phyloP scores from a whole-genome alignment of 352 stramenopile species.

The Globisporangium viniferum region DNA sequence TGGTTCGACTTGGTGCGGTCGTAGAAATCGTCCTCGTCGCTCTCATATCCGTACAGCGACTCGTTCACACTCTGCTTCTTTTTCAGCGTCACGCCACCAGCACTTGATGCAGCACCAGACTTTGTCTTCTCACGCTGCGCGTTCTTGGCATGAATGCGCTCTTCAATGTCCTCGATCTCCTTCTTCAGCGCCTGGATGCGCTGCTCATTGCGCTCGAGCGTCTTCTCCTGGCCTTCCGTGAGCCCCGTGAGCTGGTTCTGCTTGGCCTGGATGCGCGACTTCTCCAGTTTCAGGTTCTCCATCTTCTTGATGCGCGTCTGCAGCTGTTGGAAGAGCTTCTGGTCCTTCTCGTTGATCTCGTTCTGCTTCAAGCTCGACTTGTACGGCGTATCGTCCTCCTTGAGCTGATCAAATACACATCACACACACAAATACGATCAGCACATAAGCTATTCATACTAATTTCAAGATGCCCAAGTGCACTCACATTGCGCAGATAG shows the following conservation, averaged over 20 bases:
- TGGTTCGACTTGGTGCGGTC: slow-evolving; percentile 67
- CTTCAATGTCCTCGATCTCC: slow-evolving; percentile 66
- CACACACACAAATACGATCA: not conserved
- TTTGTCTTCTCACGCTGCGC: slow-evolving; percentile 39
- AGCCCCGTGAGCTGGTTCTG: slow-evolving; percentile 59
- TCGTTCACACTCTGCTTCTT: slow-evolving; percentile 29
- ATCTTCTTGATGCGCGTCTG: slow-evolving; percentile 82
- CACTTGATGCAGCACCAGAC: not conserved
- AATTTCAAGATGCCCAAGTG: not conserved
- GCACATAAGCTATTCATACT: no score
- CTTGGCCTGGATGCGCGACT: slow-evolving; percentile 66
- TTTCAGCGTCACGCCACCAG: not conserved
- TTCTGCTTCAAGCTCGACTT: slow-evolving; percentile 43
- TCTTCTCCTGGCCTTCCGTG: slow-evolving; percentile 58
- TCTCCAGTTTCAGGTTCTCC: slow-evolving; percentile 72
- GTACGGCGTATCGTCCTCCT: slow-evolving; percentile 49
- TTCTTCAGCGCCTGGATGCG: slow-evolving; percentile 55
- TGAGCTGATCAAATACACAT: slow-evolving; percentile 25
- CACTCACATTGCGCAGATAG: slow-evolving; percentile 66
- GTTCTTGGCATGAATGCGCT: slow-evolving; percentile 49
- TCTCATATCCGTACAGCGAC: slow-evolving; percentile 48
- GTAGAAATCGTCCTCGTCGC: slow-evolving; percentile 81
- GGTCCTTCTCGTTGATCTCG: slow-evolving; percentile 65
- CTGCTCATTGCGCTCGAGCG: slow-evolving; percentile 57
- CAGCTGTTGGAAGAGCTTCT: slow-evolving; percentile 75